Conservation (phyloP, 2,329 filamentous ascomycete species). For the Dothideomycetes sp. region DNA sequence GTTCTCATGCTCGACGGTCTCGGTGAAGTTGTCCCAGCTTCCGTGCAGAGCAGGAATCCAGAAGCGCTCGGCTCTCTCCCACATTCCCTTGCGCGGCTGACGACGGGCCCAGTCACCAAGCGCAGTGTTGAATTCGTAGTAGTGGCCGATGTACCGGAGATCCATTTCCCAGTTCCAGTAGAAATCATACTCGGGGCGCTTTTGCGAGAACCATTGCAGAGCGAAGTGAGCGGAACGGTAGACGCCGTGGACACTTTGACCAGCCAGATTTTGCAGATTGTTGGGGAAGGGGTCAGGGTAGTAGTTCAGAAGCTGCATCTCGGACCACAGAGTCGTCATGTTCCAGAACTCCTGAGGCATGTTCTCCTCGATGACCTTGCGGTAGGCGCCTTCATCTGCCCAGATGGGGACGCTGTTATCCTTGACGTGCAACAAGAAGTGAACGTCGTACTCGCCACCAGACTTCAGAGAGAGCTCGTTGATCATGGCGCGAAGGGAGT, state of each 20-base stretch:
- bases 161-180: constrained; percentile 90
- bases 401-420: constrained; percentile 66
- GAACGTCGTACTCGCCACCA: constrained; percentile 76
- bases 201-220: constrained; percentile 40
- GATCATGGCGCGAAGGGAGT: constrained; percentile 74
- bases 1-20: constrained; percentile 50
- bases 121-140: constrained; percentile 68
- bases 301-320: constrained; percentile 80
- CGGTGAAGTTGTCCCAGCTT: constrained; percentile 56
- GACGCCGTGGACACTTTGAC: constrained; percentile 68
- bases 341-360: constrained; percentile 79
- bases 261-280: constrained; percentile 53
- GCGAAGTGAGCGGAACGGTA: constrained; percentile 55
- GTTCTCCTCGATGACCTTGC: constrained; percentile 53
- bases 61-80: constrained; percentile 63
- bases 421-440: constrained; percentile 76
- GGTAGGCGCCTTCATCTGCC: constrained; percentile 61
- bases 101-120: constrained; percentile 52
- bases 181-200: constrained; percentile 40
- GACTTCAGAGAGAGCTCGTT: constrained; percentile 70
- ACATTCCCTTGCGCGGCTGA: constrained; percentile 61
- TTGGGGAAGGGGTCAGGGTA: constrained; percentile 82
- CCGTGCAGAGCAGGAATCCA: constrained; percentile 62
- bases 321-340: constrained; percentile 85
- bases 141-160: constrained; percentile 66